A percentile compares a stretch with the other conserved stretches of the same genome.
Conservation (phyloP, 495 filamentous ascomycete genomes). For the Pyronema domesticum region DNA sequence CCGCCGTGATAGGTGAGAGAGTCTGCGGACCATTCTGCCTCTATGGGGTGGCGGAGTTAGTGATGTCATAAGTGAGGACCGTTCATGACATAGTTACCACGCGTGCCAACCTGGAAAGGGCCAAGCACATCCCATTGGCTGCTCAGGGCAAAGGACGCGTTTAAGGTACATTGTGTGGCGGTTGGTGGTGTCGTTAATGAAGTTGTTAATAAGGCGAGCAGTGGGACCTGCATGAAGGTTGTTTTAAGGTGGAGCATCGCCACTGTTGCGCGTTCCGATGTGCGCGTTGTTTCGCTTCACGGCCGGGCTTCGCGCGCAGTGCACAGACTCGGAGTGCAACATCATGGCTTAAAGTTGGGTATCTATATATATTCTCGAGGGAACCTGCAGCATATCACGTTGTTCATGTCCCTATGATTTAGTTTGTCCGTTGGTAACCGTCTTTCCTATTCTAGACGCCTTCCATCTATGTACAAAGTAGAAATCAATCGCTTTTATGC, state of each 20-base stretch:
- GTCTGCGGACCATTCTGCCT: background rate
- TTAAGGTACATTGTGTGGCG: background rate
- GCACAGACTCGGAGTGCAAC: no score
- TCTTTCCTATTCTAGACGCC: background rate
- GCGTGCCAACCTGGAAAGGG: slow-evolving; percentile 42
- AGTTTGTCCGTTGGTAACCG: background rate
- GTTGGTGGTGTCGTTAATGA: background rate
- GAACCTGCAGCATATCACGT: no score
- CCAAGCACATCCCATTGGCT: slow-evolving; percentile 36
- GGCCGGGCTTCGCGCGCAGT: no score
- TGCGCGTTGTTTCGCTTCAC: no score
- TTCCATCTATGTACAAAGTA: slow-evolving; percentile 1
- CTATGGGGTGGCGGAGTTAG: background rate
- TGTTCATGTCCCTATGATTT: no score
- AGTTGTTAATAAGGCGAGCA: background rate
- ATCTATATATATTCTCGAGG: no score
- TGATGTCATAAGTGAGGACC: background rate
- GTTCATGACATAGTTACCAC: slow-evolving; percentile 29
- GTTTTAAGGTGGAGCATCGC: background rate
- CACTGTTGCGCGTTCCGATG: no score
- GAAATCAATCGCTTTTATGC: background rate
- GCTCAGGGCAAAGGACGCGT: background rate
- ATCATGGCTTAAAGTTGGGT: no score
- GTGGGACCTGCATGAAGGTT: background rate
- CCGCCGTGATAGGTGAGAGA: background rate